Base-by-base conservation (phyloP, 2,329 filamentous ascomycete genomes). In the Graphilbum sp. region DNA sequence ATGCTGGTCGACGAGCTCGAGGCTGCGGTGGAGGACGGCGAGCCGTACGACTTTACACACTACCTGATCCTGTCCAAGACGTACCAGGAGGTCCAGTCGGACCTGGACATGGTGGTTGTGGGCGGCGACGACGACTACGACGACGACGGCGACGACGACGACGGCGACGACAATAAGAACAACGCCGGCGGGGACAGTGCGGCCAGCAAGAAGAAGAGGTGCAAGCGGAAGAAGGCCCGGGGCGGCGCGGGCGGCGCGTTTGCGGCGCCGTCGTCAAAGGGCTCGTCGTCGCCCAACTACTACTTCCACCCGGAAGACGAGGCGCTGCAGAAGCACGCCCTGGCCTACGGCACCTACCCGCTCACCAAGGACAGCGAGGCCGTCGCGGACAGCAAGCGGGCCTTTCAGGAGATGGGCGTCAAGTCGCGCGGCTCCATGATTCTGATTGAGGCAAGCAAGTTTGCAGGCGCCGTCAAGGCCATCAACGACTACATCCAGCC, bases 271-370 rank as follows among this genome's bases (percentile, higher is more conserved):
- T 29, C 27, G 8, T 12, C 27, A 15, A 6, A 10, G 27, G 8
- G 13, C 8, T 9, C 27, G 27, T 64, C 67, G 37, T 60, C 64
- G 9, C 70, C 80, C 49, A 65, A 72, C 25, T 93, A 86, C 59
- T 92, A 87, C 59, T 98, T 96, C 65, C 90, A 98, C 55, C 80
- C 86, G 0, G 90, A 98, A 60, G 90, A 98, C 52, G 90, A 96
- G 63, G 72, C 88, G 37, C 61, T 95, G 50, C 75, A 90, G 46
- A 75, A 75, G 52, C 70, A 88, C 59, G 81, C 85, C 3, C 43
- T 74, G 30, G 84, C 74, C 13, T 64, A 70, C 45, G 80, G 76
- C 20, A 73, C 67, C 37, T 93, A 79, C 53, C 71, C 79, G 16
- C 94, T 86, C 56, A 80, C 78, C 34, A 88, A 82, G 55, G 75